Conservation (phyloP, 2,329 filamentous ascomycete genomes). For the Claviceps lovelessii region DNA sequence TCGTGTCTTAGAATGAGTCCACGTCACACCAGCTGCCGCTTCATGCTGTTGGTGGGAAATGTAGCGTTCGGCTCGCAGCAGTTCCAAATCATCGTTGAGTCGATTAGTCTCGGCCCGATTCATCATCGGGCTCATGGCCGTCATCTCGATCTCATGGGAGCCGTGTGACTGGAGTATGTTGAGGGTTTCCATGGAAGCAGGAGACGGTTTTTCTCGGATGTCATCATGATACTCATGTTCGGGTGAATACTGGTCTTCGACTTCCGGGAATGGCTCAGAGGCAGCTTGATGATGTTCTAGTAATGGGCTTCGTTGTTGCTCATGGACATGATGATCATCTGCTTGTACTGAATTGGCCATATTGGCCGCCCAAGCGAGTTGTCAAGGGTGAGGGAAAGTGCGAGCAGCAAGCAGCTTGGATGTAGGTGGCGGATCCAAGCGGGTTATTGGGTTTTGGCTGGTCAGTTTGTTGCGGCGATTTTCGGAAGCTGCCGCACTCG, state of each 20-base stretch:
- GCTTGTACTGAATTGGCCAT: constrained; percentile 4
- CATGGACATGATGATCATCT: neutral
- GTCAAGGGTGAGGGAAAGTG: neutral
- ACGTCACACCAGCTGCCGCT: constrained; percentile 7
- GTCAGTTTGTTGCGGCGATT: neutral
- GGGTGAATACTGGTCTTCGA: neutral
- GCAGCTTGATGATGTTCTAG: neutral
- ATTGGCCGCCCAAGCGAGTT: neutral
- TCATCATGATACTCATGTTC: constrained; percentile 5
- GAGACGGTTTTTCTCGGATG: constrained; percentile 12
- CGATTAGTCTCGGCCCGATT: constrained; percentile 23
- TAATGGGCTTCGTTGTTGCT: constrained; percentile 1
- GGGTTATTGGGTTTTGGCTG: neutral
- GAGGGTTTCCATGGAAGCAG: constrained; percentile 17
- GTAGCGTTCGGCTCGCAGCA: constrained; percentile 32
- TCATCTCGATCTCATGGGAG: constrained; percentile 10
- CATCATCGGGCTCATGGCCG: constrained; percentile 11
- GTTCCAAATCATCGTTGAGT: constrained; percentile 34
- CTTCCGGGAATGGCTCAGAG: constrained; percentile 3
- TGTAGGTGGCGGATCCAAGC: neutral
- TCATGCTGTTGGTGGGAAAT: constrained; percentile 30
- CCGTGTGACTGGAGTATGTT: constrained; percentile 15
- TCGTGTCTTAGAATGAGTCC: constrained; percentile 15
- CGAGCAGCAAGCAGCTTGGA: neutral
- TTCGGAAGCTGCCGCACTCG: neutral